Evolutionary conservation across 768 basidiomycete species (phyloP).

Genomic region (Tulasnella sp.): DNA sequence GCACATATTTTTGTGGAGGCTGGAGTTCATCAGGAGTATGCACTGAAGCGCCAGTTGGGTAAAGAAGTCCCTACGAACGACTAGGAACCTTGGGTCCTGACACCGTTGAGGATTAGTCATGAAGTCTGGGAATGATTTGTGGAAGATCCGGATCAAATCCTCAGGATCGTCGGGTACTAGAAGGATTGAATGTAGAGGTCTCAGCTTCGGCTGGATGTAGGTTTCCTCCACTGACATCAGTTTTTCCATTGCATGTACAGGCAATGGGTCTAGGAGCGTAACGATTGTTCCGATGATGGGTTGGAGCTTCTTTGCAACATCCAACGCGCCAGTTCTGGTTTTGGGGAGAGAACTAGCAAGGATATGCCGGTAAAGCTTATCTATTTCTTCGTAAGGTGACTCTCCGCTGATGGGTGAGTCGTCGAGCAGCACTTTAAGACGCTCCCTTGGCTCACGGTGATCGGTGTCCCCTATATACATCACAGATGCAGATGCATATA

Average conservation of each 20-base stretch:
- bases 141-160: slow-evolving; percentile 3
- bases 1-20: neutral
- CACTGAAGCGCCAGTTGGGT: neutral
- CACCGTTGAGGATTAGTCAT: slow-evolving; percentile 5
- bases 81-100: neutral
- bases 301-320: neutral
- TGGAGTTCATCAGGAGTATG: neutral
- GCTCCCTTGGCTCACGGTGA: neutral
- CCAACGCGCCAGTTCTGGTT: neutral
- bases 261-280: slow-evolving; percentile 1
- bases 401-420: neutral
- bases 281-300: slow-evolving; percentile 6
- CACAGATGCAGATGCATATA: neutral
- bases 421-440: neutral
- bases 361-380: neutral
- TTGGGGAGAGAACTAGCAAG: neutral
- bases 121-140: slow-evolving; percentile 13
- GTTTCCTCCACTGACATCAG: neutral
- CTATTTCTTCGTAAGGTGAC: too few species aligned
- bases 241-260: neutral
- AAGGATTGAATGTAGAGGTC: slow-evolving; percentile 1
- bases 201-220: neutral
- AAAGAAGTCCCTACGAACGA: neutral
- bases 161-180: neutral
- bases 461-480: neutral